Evolutionary conservation across 2,329 filamentous ascomycete species (phyloP).

Genomic region (Aspergillus sp.): DNA sequence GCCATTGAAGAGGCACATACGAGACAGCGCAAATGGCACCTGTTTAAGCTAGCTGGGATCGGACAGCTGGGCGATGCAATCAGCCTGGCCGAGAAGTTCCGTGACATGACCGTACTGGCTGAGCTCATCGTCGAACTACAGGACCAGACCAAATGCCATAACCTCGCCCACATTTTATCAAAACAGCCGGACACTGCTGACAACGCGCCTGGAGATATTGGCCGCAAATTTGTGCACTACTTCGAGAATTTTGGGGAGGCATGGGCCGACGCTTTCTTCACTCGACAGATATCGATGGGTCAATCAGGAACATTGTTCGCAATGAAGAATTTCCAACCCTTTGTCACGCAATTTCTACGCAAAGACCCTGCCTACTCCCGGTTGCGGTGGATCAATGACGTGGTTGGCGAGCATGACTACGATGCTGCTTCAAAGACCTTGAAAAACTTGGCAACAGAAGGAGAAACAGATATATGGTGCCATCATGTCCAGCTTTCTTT

Average conservation of each 20-base stretch:
- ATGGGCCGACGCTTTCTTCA: slow-evolving; percentile 64
- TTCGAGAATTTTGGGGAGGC: slow-evolving; percentile 42
- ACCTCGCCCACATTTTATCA: slow-evolving; percentile 6
- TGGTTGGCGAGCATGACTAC: slow-evolving; percentile 66
- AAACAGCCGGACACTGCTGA: slow-evolving; percentile 10
- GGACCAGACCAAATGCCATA: slow-evolving; percentile 25
- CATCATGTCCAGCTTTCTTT: slow-evolving; percentile 89
- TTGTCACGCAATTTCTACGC: slow-evolving; percentile 69
- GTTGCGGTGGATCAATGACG: slow-evolving; percentile 90
- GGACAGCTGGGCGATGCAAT: slow-evolving; percentile 51
- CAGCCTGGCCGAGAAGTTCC: slow-evolving; percentile 52
- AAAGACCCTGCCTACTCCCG: slow-evolving; percentile 62
- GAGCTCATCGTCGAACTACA: slow-evolving; percentile 36
- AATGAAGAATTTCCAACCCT: slow-evolving; percentile 60
- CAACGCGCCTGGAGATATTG: slow-evolving; percentile 23
- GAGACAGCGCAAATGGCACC: slow-evolving; percentile 36
- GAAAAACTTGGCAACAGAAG: slow-evolving; percentile 56
- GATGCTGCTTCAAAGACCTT: slow-evolving; percentile 63
- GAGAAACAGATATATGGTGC: slow-evolving; percentile 76
- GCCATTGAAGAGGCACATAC: slow-evolving; percentile 36
- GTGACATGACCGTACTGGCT: slow-evolving; percentile 55
- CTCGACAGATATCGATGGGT: slow-evolving; percentile 60
- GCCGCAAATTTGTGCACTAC: slow-evolving; percentile 35
- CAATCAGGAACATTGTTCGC: slow-evolving; percentile 59
- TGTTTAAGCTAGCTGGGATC: slow-evolving; percentile 41